phyloP scores from a whole-genome alignment of 2,329 filamentous ascomycete genomes.

The Cryphonectria nitschkei region DNA sequence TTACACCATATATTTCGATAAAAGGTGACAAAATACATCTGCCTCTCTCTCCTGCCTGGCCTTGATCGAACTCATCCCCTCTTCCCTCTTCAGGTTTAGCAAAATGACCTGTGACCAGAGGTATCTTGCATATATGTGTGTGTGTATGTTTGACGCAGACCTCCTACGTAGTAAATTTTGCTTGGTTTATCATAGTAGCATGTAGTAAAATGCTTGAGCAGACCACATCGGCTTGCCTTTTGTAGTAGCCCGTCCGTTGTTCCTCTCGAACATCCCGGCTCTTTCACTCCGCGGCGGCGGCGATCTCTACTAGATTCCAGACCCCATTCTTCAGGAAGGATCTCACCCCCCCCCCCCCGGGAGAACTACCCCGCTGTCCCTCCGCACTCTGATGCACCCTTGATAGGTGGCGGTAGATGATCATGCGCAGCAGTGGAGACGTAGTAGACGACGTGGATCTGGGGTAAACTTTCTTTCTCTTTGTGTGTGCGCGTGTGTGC shows the following conservation, averaged over 20 bases:
- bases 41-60: background rate
- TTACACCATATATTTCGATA: background rate
- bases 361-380: constrained; percentile 16
- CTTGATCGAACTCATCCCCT: background rate
- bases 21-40: background rate
- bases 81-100: background rate
- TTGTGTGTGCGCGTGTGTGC: background rate
- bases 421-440: background rate
- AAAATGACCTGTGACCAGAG: background rate
- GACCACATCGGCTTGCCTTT: constrained; percentile 22
- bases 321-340: background rate
- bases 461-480: background rate
- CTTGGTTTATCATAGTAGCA: background rate
- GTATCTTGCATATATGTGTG: background rate
- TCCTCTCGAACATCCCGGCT: background rate
- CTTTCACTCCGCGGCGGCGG: background rate
- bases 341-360: background rate
- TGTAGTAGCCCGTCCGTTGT: constrained; percentile 19
- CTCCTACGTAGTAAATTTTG: background rate
- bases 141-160: background rate
- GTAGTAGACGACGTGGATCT: background rate
- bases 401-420: background rate
- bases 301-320: constrained; percentile 1
- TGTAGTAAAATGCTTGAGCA: background rate
- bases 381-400: constrained; percentile 7